These are phyloP conservation scores for Saturnispora galanensis DNA, from an alignment of 805 yeast genomes.

Conservation along the genomic window DNA sequence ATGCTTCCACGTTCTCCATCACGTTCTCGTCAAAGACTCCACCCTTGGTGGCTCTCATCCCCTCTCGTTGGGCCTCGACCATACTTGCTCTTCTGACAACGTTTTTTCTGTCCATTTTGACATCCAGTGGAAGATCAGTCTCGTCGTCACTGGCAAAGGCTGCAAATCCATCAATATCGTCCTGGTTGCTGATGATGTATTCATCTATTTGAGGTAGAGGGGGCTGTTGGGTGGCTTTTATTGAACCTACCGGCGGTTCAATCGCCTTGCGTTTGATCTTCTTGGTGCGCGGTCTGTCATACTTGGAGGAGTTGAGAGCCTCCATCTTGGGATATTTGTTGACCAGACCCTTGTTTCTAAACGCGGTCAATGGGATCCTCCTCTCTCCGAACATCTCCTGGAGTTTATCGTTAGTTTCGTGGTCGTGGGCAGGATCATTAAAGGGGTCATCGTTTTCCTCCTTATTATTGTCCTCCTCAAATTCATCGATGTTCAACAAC, in stretches of 20 bases:
- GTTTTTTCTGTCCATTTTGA: background rate
- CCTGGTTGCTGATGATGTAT: slow-evolving; percentile 4
- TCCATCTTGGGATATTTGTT: slow-evolving; percentile 12
- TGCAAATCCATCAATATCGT: slow-evolving; percentile 7
- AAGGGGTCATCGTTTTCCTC: slow-evolving; percentile 11
- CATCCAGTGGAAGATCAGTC: background rate
- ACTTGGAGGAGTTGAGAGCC: background rate
- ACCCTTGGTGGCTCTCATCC: slow-evolving; percentile 61
- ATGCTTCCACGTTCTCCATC: slow-evolving; percentile 64
- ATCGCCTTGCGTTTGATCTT: slow-evolving; percentile 1
- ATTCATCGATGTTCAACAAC: slow-evolving; percentile 75
- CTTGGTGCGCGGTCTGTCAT: background rate
- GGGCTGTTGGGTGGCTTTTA: background rate
- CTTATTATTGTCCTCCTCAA: slow-evolving; percentile 41
- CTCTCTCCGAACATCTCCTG: slow-evolving; percentile 25
- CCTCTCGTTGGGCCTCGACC: slow-evolving; percentile 69
- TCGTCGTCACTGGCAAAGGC: slow-evolving; percentile 8
- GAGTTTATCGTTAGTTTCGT: slow-evolving; percentile 6
- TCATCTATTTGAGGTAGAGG: slow-evolving; percentile 1
- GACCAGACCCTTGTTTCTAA: slow-evolving; percentile 64
- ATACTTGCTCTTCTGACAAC: slow-evolving; percentile 55
- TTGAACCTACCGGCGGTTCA: background rate
- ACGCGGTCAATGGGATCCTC: slow-evolving; percentile 78
- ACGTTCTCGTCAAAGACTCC: slow-evolving; percentile 73
- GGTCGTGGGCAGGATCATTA: slow-evolving; percentile 11